Evolutionary conservation across 176 grass and related monocot genomes (phyloP), one percentile per base, ranked within the genome.

Genomic region (Pharus latifolius): DNA sequence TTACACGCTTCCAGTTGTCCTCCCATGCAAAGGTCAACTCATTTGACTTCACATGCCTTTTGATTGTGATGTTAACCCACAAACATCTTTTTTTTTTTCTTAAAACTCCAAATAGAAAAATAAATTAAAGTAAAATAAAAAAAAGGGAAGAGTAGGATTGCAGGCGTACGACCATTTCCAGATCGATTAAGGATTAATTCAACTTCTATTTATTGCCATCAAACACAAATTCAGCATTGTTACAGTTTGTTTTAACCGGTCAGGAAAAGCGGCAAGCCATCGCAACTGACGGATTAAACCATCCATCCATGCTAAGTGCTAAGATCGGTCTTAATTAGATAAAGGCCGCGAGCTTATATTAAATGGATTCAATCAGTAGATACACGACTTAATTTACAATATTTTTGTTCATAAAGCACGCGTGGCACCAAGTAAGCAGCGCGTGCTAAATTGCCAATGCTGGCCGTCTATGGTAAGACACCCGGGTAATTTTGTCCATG

Each of bases 51-150:
- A 70, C 77, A 80, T 70, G 70, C 24, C 22, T 33, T 47, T 74
- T 67, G 83, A 85, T 64, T 55, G 77, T 31, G 63, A 79, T 84
- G 68, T 32, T 63, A 78, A 52, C 74, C 50, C 51, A 51, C 30
- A 18, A 76, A 3, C 1, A 11, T 6, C 11, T 20, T 37, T 12
- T 14, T 10, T 11, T 70, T 56, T 64, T 17, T 7, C 17, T 10
- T 14, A 28, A 33, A 3, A 28, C 27, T 26, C 0, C 14, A 9
- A 28, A 46, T 14, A 11, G 16, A 10, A 40, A 6, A 17, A 5
- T 24, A 12, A 60, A 22, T 20, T 18, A 12, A 48, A 34, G 34
- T 54, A 16, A 55, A 14, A 7, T 2, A 1, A 2, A 1, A 35
- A 60, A 19, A 67, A 12, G 3, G 33, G 27, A 60, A 25, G 7